phyloP scores from a whole-genome alignment of 2,329 filamentous ascomycete species.

The Alternaria sp. region DNA sequence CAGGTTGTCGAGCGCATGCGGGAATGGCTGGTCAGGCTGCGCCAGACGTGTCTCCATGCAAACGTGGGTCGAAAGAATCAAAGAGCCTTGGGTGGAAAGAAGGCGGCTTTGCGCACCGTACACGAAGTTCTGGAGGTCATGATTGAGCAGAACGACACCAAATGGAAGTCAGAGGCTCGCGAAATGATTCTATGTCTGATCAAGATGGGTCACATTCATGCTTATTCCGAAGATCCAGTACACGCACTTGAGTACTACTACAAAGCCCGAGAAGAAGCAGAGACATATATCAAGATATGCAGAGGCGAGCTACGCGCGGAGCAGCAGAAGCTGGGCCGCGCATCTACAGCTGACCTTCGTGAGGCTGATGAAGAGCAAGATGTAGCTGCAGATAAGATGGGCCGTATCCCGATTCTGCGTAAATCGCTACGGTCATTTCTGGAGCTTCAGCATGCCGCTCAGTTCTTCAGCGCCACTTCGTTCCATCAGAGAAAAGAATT shows the following conservation, averaged over 20 bases:
- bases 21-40: slow-evolving; percentile 75
- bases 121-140: slow-evolving; percentile 87
- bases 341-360: slow-evolving; percentile 37
- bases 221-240: slow-evolving; percentile 69
- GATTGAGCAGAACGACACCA: slow-evolving; percentile 81
- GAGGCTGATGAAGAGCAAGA: slow-evolving; percentile 47
- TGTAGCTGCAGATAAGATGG: slow-evolving; percentile 47
- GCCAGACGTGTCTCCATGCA: slow-evolving; percentile 85
- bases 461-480: slow-evolving; percentile 84
- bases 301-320: slow-evolving; percentile 66
- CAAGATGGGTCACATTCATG: slow-evolving; percentile 76
- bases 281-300: slow-evolving; percentile 66
- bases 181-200: slow-evolving; percentile 68
- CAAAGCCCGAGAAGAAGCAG: slow-evolving; percentile 50
- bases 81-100: slow-evolving; percentile 65
- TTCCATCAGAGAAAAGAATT: slow-evolving; percentile 79
- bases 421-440: slow-evolving; percentile 74
- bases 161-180: slow-evolving; percentile 72
- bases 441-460: slow-evolving; percentile 80
- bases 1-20: slow-evolving; percentile 74
- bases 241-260: slow-evolving; percentile 71
- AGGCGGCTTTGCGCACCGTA: slow-evolving; percentile 77
- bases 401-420: slow-evolving; percentile 64
- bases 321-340: slow-evolving; percentile 44
- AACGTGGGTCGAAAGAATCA: slow-evolving; percentile 75